Percentiles rank a stretch among this genome's conserved stretches.
phyloP scores from a whole-genome alignment of 108 stramenopile species.

The Skeletonema grethae region DNA sequence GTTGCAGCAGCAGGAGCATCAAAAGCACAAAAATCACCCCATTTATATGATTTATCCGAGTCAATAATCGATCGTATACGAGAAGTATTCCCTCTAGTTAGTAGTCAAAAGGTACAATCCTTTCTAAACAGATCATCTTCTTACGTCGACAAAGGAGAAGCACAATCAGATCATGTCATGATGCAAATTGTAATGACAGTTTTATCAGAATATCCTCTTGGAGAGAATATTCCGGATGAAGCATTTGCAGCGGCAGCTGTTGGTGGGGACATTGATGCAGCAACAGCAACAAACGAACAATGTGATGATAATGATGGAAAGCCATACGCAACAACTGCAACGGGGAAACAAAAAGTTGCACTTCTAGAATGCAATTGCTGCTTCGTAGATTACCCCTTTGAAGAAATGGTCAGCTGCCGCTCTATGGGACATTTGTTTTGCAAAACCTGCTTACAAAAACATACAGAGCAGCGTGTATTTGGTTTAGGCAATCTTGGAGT shows the following conservation, averaged over 20 bases:
- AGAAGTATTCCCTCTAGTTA: slow-evolving; percentile 36
- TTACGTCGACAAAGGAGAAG: slow-evolving; percentile 5
- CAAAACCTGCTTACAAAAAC: slow-evolving; percentile 62
- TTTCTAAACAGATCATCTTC: slow-evolving; percentile 13
- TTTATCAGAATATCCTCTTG: slow-evolving; percentile 34
- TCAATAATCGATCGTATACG: slow-evolving; percentile 19
- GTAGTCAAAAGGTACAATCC: slow-evolving; percentile 16
- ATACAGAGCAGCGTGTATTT: slow-evolving; percentile 77
- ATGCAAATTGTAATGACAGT: slow-evolving; percentile 36
- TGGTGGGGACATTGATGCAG: slow-evolving; percentile 16
- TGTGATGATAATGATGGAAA: slow-evolving; percentile 1
- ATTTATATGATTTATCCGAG: not conserved
- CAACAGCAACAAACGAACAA: not conserved
- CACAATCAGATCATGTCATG: slow-evolving; percentile 6
- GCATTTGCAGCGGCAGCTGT: slow-evolving; percentile 28
- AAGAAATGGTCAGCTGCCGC: slow-evolving; percentile 80
- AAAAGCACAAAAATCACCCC: not conserved
- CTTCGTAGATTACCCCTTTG: slow-evolving; percentile 65
- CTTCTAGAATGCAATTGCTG: slow-evolving; percentile 80
- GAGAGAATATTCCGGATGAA: slow-evolving; percentile 16
- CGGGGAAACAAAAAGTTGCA: slow-evolving; percentile 19
- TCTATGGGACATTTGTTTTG: slow-evolving; percentile 85
- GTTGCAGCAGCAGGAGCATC: not conserved
- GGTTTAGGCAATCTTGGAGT: slow-evolving; percentile 70
- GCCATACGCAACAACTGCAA: not conserved